Conservation (phyloP, 1,284 basidiomycete genomes). For the Marasmius sp. region DNA sequence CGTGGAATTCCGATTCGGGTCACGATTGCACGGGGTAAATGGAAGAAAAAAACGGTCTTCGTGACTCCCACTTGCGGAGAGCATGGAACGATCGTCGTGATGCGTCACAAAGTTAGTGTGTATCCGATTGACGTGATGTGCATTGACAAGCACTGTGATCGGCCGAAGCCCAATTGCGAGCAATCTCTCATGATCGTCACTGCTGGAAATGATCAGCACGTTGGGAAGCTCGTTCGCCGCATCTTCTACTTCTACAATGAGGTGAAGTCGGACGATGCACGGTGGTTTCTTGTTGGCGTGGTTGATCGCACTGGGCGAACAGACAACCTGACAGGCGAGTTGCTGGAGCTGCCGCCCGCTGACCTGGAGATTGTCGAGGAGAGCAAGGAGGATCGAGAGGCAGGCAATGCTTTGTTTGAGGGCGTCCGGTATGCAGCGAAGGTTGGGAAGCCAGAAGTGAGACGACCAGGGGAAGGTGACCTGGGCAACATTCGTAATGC, state of each 20-base stretch:
- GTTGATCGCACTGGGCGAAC: neutral
- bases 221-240: neutral
- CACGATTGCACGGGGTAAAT: neutral
- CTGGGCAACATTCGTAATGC: no score
- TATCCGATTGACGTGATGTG: neutral
- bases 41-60: neutral
- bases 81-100: neutral
- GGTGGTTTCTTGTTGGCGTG: neutral
- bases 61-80: neutral
- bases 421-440: neutral
- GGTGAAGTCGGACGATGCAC: neutral
- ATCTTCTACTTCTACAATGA: neutral
- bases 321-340: neutral
- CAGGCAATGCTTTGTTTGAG: neutral
- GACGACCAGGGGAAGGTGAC: neutral
- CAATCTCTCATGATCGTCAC: neutral
- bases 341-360: neutral
- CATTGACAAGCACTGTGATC: neutral
- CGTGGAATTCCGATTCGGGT: neutral
- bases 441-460: neutral
- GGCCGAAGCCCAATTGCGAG: neutral
- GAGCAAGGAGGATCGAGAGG: neutral
- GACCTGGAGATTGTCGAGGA: neutral
- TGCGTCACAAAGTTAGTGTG: neutral
- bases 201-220: neutral